Evolutionary conservation across 768 basidiomycete genomes (phyloP).

Genomic region (Rhizopogon rudus): DNA sequence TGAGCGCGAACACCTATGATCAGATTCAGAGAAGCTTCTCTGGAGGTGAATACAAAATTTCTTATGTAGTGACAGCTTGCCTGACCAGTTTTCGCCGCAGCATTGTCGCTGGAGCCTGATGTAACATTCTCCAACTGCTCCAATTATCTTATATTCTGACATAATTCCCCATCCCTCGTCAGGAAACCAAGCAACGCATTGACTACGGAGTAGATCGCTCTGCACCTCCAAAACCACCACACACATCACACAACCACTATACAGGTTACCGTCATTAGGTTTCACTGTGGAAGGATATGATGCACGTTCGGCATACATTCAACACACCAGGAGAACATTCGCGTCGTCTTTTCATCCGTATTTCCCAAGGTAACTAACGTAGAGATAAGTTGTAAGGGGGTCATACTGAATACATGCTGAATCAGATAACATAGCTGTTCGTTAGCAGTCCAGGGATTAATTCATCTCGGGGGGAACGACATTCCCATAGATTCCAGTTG

Average conservation of each 20-base stretch:
- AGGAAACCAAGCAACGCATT: conserved; percentile 71
- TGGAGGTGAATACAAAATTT: too few relatives aligned
- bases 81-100: too few relatives aligned
- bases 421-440: background rate
- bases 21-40: too few relatives aligned
- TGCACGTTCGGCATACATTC: conserved; percentile 53
- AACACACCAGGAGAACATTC: conserved; percentile 34
- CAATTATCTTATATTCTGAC: too few relatives aligned
- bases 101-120: too few relatives aligned
- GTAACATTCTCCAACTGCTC: too few relatives aligned
- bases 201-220: conserved; percentile 34
- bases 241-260: background rate
- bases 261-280: conserved; percentile 32
- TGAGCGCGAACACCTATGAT: too few relatives aligned
- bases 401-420: too few relatives aligned
- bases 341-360: conserved; percentile 71
- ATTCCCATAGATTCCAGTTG: conserved; percentile 35
- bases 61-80: too few relatives aligned
- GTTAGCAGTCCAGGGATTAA: conserved; percentile 21
- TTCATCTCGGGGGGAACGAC: conserved; percentile 7
- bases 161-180: background rate
- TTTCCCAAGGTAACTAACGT: conserved; percentile 76
- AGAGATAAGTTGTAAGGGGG: conserved; percentile 66
- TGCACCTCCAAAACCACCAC: too few relatives aligned
- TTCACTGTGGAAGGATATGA: conserved; percentile 57